Percentiles rank a stretch among this genome's conserved stretches.
Conservation (phyloP, 148 eudicot species). For the Persicaria tinctoria region DNA sequence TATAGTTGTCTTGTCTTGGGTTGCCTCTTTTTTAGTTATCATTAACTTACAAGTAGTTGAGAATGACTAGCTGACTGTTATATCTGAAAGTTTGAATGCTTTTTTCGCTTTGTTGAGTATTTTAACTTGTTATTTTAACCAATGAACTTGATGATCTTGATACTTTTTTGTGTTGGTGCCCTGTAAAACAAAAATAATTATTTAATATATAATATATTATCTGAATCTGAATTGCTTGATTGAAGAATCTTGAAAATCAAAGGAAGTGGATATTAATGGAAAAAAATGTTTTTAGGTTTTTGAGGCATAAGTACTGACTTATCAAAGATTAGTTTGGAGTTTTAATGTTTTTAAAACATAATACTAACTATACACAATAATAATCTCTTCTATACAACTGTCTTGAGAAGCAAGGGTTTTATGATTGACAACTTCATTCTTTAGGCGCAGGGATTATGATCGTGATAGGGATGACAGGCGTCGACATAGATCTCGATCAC, state of each 20-base stretch:
- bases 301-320: background rate
- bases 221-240: background rate
- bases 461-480: conserved; percentile 68
- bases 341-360: background rate
- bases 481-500: conserved; percentile 54
- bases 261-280: background rate
- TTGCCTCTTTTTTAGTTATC: background rate
- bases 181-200: background rate
- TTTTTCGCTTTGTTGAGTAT: background rate
- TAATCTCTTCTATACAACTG: background rate
- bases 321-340: background rate
- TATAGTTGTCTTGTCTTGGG: background rate
- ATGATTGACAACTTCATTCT: conserved; percentile 12
- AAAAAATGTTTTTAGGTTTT: background rate
- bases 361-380: background rate
- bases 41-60: background rate
- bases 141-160: background rate
- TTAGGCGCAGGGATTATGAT: conserved; percentile 67
- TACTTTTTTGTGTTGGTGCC: background rate
- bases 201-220: background rate
- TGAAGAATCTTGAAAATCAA: background rate
- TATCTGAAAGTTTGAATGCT: background rate
- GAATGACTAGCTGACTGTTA: background rate
- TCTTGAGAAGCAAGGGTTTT: background rate
- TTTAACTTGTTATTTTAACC: background rate